Base-by-base conservation (phyloP, 2,329 filamentous ascomycete species). In the Penicillium sp. region DNA sequence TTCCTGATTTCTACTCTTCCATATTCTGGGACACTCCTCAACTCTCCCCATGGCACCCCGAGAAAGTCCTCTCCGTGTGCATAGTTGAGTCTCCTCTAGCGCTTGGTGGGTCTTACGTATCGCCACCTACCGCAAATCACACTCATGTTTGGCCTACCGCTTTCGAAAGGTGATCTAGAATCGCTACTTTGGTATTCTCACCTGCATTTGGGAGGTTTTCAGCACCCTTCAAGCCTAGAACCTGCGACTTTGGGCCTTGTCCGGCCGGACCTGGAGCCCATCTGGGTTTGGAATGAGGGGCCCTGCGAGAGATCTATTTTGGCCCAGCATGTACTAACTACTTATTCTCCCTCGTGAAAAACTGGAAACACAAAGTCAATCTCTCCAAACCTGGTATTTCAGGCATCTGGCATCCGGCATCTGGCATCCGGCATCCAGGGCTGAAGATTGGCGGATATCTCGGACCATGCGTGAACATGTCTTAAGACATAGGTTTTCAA, bases 61-160 rank as follows among this genome's bases (percentile, higher is more conserved):
- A 38, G 20, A 35, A 24, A 41, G 48, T 52, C 55, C 58, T 46
- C 49, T 59, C 57, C 54, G 40, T 46, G 44, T 53, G 33, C 56
- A 50, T 18, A 18, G 15, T 18, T 18, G 15, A 43, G 38, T 45
- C 45, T 52, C 45, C 15, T 41, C 25, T 42, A 47, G 44, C 39
- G 23, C 41, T 8, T 28, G 10, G 52, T 54, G 52, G 52, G 52
- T 53, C 51, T 45, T 35, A 33, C 24, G 42, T 42, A 44, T 53
- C 50, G 50, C 50, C 47, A 51, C 46, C 42, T 31, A 38, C 40
- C 37, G 43, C 40, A 44, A 29, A 47, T 41, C 44, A 25, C 31
- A 44, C 35, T 47, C 28, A 35, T 35, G 29, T 33, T 15, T 28
- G 4, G 29, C 25, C 31, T 2, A 18, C 15, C 15, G 27, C 38